A percentile compares a stretch with the other conserved stretches of the same genome.
Evolutionary conservation across 2,329 filamentous ascomycete species (phyloP).

Genomic region (Phialophora verrucosa): DNA sequence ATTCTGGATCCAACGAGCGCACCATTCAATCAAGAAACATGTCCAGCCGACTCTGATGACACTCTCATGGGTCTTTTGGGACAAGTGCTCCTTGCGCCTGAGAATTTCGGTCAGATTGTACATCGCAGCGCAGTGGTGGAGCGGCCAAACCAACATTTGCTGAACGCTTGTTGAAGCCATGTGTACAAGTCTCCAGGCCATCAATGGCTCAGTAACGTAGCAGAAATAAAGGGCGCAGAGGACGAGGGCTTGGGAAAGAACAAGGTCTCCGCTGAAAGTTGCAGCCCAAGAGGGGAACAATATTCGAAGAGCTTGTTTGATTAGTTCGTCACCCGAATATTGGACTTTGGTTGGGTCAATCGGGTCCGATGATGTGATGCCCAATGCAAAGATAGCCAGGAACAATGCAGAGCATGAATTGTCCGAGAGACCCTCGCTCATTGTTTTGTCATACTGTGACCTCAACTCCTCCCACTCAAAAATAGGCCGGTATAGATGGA

Average conservation of each 20-base stretch:
- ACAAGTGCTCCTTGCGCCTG: background rate
- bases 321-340: background rate
- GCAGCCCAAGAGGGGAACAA: background rate
- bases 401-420: background rate
- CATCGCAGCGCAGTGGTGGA: background rate
- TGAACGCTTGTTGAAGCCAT: constrained; percentile 25
- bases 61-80: background rate
- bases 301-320: background rate
- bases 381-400: background rate
- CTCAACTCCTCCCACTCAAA: background rate
- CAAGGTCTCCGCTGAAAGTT: background rate
- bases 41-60: background rate
- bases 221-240: background rate
- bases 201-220: constrained; percentile 6
- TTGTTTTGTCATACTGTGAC: background rate
- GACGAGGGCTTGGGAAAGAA: background rate
- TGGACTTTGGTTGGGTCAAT: background rate
- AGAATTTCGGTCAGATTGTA: background rate
- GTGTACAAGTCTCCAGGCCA: constrained; percentile 18
- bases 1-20: background rate
- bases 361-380: background rate
- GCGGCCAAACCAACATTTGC: constrained; percentile 17
- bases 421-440: background rate
- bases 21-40: background rate
- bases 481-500: background rate